These are phyloP conservation scores for Ochetophila trinervis DNA, from an alignment of 306 rosid species.

Conservation along the genomic window DNA sequence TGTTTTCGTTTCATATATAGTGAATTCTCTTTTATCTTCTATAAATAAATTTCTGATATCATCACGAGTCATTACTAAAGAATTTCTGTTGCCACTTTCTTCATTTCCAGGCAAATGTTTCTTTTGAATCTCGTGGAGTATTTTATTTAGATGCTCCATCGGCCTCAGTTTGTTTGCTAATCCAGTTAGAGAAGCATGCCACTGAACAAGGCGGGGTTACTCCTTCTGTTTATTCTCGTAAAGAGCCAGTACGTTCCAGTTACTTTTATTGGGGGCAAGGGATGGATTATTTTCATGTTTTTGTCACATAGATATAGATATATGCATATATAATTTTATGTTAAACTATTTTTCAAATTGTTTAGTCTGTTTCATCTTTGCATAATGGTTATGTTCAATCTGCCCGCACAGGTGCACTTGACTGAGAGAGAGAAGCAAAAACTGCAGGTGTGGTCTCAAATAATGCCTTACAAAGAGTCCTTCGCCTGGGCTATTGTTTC, in stretches of 20 bases:
- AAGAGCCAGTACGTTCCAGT: conserved; percentile 71
- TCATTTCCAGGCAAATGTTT: conserved; percentile 48
- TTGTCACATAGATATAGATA: neutral
- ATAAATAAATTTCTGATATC: neutral
- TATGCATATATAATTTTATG: neutral
- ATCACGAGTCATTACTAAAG: neutral
- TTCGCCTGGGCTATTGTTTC: conserved; percentile 96
- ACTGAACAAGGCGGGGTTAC: conserved; percentile 95
- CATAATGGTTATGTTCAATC: conserved; percentile 14
- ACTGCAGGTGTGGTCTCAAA: conserved; percentile 99
- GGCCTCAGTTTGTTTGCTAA: conserved; percentile 84
- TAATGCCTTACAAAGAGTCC: conserved; percentile 99
- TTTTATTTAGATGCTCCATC: conserved; percentile 93
- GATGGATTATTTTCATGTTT: no score
- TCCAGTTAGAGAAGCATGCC: conserved; percentile 97
- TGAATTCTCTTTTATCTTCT: neutral
- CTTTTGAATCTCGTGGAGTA: conserved; percentile 65
- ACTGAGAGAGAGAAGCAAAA: conserved; percentile 96
- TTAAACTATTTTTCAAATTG: conserved; percentile 14
- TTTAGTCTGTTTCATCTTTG: neutral
- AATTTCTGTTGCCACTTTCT: conserved; percentile 16
- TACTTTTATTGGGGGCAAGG: neutral
- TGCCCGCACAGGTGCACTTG: conserved; percentile 71
- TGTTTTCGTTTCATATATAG: neutral
- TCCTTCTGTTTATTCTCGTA: conserved; percentile 91